These are phyloP conservation scores for Plectosphaerella plurivora DNA, from an alignment of 2,329 filamentous ascomycete genomes.

Conservation along the genomic window DNA sequence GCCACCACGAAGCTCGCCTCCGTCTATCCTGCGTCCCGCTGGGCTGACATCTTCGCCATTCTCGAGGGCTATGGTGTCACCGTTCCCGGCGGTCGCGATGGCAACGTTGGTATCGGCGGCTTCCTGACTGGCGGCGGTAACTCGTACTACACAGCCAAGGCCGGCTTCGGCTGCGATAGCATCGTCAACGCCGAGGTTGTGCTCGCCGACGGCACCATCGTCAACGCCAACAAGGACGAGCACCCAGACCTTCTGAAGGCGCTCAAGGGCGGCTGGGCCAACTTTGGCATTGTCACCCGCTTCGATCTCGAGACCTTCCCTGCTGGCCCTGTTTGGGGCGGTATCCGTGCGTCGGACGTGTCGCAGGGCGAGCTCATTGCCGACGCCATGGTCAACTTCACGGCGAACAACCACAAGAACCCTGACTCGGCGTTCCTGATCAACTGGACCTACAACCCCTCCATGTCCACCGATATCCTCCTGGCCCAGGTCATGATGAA, in stretches of 20 bases:
- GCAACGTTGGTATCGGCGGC: constrained; percentile 37
- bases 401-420: constrained; percentile 13
- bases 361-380: constrained; percentile 9
- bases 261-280: constrained; percentile 34
- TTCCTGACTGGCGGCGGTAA: constrained; percentile 43
- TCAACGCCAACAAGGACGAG: constrained; percentile 29
- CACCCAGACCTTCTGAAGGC: constrained; percentile 40
- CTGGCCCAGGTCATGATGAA: constrained; percentile 13
- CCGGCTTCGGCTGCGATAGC: constrained; percentile 43
- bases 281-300: constrained; percentile 31
- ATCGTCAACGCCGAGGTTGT: constrained; percentile 42
- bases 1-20: constrained; percentile 26
- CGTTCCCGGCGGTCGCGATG: constrained; percentile 37
- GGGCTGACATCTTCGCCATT: constrained; percentile 33
- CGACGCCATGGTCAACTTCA: constrained; percentile 10
- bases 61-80: constrained; percentile 33
- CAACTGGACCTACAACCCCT: constrained; percentile 14
- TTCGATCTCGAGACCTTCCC: constrained; percentile 23
- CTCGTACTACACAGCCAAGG: constrained; percentile 37
- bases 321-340: constrained; percentile 15
- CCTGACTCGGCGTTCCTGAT: constrained; percentile 13
- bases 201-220: constrained; percentile 35
- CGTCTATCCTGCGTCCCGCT: constrained; percentile 38
- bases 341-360: constrained; percentile 10
- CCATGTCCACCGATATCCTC: constrained; percentile 8